These are phyloP conservation scores for Rhizophagus prolifer DNA, from an alignment of 192 early-diverging fungal genomes.

Conservation along the genomic window DNA sequence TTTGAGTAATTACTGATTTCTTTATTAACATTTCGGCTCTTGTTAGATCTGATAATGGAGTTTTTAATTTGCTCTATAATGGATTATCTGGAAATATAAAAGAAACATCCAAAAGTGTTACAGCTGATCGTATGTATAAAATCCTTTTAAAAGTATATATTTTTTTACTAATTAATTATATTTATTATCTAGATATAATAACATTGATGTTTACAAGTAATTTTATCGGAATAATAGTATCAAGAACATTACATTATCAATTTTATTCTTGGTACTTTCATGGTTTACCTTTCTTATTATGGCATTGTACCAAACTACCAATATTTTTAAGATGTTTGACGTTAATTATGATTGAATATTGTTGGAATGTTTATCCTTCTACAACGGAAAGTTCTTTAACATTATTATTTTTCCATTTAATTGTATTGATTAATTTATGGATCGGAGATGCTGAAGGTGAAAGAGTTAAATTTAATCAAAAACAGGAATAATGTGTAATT, in stretches of 20 bases:
- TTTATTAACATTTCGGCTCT: neutral
- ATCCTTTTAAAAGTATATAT: neutral
- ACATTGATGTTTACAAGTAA: conserved; percentile 79
- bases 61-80: conserved; percentile 30
- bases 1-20: neutral
- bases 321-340: conserved; percentile 34
- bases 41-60: conserved; percentile 37
- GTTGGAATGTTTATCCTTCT: conserved; percentile 90
- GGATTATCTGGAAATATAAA: conserved; percentile 27
- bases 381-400: conserved; percentile 48
- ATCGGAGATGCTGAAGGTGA: conserved; percentile 26
- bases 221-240: conserved; percentile 87
- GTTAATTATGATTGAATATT: conserved; percentile 63
- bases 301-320: conserved; percentile 48
- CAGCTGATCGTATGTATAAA: conserved; percentile 38
- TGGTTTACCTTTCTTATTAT: conserved; percentile 79
- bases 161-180: neutral
- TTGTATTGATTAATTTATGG: conserved; percentile 40
- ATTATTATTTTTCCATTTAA: conserved; percentile 32
- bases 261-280: conserved; percentile 96
- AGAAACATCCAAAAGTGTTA: neutral
- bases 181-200: conserved; percentile 52
- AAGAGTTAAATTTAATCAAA: neutral
- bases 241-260: conserved; percentile 92
- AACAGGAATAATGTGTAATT: neutral